phyloP scores from a whole-genome alignment of 345 rosid genomes.

The Acer campestre region DNA sequence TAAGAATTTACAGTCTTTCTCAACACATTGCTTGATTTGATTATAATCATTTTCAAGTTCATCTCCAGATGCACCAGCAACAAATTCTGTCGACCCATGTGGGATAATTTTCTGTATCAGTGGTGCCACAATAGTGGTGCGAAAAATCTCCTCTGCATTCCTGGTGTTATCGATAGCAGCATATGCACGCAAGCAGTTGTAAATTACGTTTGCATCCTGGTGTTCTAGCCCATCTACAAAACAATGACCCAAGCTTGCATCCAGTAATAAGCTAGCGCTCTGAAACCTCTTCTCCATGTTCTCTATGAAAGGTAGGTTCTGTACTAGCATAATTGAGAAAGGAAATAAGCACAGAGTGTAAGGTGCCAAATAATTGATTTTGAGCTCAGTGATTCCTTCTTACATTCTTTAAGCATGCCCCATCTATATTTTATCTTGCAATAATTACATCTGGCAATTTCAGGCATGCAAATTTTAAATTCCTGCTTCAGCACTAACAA shows the following conservation, averaged over 20 bases:
- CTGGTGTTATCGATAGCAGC: constrained; percentile 86
- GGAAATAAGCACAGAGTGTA: constrained; percentile 48
- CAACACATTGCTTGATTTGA: constrained; percentile 65
- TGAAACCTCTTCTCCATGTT: constrained; percentile 98
- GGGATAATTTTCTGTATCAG: constrained; percentile 62
- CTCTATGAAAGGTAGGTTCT: constrained; percentile 96
- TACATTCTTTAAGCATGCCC: constrained; percentile 7
- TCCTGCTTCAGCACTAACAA: neutral
- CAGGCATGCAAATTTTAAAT: neutral
- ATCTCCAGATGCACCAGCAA: constrained; percentile 58
- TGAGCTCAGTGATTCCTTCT: constrained; percentile 7
- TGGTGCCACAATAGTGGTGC: constrained; percentile 77
- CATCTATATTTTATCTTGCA: neutral
- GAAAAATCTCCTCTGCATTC: constrained; percentile 87
- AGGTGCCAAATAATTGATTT: constrained; percentile 9
- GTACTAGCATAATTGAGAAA: constrained; percentile 78
- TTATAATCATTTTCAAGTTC: constrained; percentile 81
- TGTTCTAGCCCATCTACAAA: constrained; percentile 89
- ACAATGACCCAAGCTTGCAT: constrained; percentile 97
- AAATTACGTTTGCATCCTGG: constrained; percentile 81
- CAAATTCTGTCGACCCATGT: constrained; percentile 48
- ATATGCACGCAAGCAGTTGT: constrained; percentile 95
- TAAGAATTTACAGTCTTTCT: constrained; percentile 78
- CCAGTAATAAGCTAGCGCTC: constrained; percentile 77
- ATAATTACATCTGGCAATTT: neutral